These are phyloP conservation scores for Kockiozyma suomiensis DNA, from an alignment of 805 yeast genomes.

Conservation along the genomic window DNA sequence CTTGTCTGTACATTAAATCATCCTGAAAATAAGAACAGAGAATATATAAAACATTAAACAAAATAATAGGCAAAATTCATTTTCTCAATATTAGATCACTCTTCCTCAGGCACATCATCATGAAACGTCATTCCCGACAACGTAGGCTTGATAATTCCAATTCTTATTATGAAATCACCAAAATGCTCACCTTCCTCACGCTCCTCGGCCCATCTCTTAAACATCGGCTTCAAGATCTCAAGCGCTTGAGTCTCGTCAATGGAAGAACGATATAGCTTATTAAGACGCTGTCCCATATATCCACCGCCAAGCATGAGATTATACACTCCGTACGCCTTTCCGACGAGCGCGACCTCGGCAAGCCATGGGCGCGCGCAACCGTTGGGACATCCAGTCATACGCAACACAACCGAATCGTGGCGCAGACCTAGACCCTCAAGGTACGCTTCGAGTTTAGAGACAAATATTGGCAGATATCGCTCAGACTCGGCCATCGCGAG, in stretches of 20 bases:
- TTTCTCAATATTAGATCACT: background rate
- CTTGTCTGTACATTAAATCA: too few species aligned
- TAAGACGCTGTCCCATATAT: slow-evolving; percentile 86
- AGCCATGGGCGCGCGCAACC: slow-evolving; percentile 99
- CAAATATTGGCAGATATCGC: slow-evolving; percentile 80
- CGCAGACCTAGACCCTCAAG: slow-evolving; percentile 90
- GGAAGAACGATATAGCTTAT: slow-evolving; percentile 84
- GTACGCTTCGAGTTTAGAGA: slow-evolving; percentile 79
- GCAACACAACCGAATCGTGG: slow-evolving; percentile 91
- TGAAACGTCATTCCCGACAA: slow-evolving; percentile 91
- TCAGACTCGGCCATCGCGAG: slow-evolving; percentile 98
- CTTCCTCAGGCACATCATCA: slow-evolving; percentile 77
- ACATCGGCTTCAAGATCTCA: slow-evolving; percentile 74
- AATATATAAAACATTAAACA: background rate
- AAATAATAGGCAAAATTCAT: background rate
- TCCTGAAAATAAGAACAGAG: background rate
- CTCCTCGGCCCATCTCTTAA: slow-evolving; percentile 92
- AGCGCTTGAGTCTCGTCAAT: slow-evolving; percentile 89
- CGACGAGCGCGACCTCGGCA: slow-evolving; percentile 93
- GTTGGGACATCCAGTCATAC: slow-evolving; percentile 99
- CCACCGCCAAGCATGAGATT: slow-evolving; percentile 96
- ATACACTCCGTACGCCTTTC: slow-evolving; percentile 92
- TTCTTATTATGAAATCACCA: slow-evolving; percentile 89
- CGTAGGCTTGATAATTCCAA: slow-evolving; percentile 86
- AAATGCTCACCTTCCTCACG: slow-evolving; percentile 90